Conservation (phyloP, 768 basidiomycete species). For the Lanmaoa rubissima region DNA sequence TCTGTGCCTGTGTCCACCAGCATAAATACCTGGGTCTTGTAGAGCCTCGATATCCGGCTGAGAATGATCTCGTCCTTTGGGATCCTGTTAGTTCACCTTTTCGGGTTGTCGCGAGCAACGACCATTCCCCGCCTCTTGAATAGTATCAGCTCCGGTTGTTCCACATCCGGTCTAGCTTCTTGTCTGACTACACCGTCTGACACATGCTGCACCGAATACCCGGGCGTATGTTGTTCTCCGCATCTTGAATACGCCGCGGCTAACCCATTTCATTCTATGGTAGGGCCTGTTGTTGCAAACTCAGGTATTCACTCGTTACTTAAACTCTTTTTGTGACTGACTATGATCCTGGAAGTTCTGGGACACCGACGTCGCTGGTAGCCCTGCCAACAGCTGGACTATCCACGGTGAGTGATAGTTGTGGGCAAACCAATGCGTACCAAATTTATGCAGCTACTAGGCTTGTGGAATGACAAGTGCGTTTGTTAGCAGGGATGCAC, state of each 20-base stretch:
- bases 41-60: neutral
- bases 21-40: slow-evolving; percentile 17
- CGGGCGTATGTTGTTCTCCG: slow-evolving; percentile 46
- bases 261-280: neutral
- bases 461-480: slow-evolving; percentile 67
- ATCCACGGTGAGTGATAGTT: slow-evolving; percentile 56
- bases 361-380: slow-evolving; percentile 63
- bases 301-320: slow-evolving; percentile 35
- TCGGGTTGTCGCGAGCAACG: slow-evolving; percentile 16
- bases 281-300: slow-evolving; percentile 63
- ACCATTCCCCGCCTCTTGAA: slow-evolving; percentile 29
- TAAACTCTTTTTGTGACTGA: neutral
- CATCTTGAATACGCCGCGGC: neutral
- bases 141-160: slow-evolving; percentile 50
- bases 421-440: neutral
- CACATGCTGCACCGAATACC: slow-evolving; percentile 64
- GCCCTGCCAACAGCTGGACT: slow-evolving; percentile 69
- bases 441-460: slow-evolving; percentile 30
- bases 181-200: slow-evolving; percentile 49
- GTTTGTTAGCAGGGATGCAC: slow-evolving; percentile 14
- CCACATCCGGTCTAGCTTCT: slow-evolving; percentile 46
- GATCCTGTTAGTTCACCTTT: slow-evolving; percentile 19
- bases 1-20: neutral
- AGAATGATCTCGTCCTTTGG: slow-evolving; percentile 13
- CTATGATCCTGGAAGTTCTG: slow-evolving; percentile 51